A percentile compares a stretch with the other conserved stretches of the same genome.
Conservation (phyloP, 2,329 filamentous ascomycete species). For the Ascochyta viciae-villosae region DNA sequence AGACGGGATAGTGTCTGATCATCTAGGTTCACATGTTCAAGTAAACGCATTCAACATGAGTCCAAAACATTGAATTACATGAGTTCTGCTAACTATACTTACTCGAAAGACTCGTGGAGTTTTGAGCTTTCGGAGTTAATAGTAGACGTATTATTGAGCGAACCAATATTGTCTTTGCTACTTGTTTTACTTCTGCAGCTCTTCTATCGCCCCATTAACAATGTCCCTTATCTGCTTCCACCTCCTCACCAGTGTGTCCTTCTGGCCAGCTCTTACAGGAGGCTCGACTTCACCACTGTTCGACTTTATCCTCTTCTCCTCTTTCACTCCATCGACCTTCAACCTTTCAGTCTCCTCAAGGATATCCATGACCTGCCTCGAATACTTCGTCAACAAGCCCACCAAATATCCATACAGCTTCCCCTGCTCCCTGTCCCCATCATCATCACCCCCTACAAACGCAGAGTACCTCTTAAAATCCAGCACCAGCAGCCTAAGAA, state of each 20-base stretch:
- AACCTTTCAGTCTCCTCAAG: conserved; percentile 37
- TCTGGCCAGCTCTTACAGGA: conserved; percentile 25
- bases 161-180: too few species aligned
- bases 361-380: conserved; percentile 35
- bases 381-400: conserved; percentile 38
- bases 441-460: conserved; percentile 42
- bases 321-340: conserved; percentile 28
- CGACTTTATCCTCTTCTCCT: background rate
- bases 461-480: conserved; percentile 38
- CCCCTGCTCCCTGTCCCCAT: conserved; percentile 45
- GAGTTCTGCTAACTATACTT: too few species aligned
- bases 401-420: conserved; percentile 49
- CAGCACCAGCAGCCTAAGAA: conserved; percentile 47
- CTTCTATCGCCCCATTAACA: conserved; percentile 27
- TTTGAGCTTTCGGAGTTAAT: too few species aligned
- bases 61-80: too few species aligned
- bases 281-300: background rate
- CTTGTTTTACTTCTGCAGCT: conserved; percentile 8
- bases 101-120: too few species aligned
- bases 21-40: too few species aligned
- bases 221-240: conserved; percentile 50
- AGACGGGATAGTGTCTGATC: too few species aligned
- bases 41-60: too few species aligned
- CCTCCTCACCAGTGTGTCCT: conserved; percentile 32
- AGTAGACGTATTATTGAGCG: too few species aligned